Evolutionary conservation across 106 monocot species (phyloP), one percentile per base, ranked within the genome.

Genomic region (Iris macrosiphon): DNA sequence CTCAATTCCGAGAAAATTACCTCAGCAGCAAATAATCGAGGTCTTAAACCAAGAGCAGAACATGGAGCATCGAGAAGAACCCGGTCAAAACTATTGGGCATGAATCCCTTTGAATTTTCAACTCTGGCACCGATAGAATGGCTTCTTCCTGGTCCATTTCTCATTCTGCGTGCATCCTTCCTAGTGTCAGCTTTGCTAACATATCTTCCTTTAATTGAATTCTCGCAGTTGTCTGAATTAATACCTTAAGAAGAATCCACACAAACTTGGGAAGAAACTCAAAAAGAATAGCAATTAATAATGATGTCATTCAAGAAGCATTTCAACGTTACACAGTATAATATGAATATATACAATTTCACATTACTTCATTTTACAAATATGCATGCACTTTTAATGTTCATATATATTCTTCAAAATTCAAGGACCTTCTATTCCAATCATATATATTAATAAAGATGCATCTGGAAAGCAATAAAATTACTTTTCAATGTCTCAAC

Each of bases 21-120:
- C 80, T 98, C 80, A 8, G 77, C 87, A 70, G 75, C 72, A 83
- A 98, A 98, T 33, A 98, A 64, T 46, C 96, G 86, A 63, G 96
- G 96, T 52, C 96, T 64, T 41, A 98, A 67, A 32, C 96, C 96
- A 63, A 98, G 86, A 35, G 96, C 96, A 80, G 96, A 98, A 68
- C 90, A 98, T 41, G 96, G 96, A 55, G 90, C 90, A 65, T 98
- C 96, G 54, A 98, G 80, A 58, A 98, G 78, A 60, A 98, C 90
- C 23, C 90, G 72, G 67, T 91, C 96, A 79, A 98, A 98, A 67
- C 72, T 83, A 46, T 84, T 63, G 29, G 96, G 87, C 14, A 52
- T 27, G 71, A 75, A 91, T 33, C 96, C 96, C 48, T 83, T 78
- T 27, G 91, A 91, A 38, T 43, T 84, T 55, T 62, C 75, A 58